Conservation (phyloP, 2,329 filamentous ascomycete genomes). For the Claviceps pazoutovae region DNA sequence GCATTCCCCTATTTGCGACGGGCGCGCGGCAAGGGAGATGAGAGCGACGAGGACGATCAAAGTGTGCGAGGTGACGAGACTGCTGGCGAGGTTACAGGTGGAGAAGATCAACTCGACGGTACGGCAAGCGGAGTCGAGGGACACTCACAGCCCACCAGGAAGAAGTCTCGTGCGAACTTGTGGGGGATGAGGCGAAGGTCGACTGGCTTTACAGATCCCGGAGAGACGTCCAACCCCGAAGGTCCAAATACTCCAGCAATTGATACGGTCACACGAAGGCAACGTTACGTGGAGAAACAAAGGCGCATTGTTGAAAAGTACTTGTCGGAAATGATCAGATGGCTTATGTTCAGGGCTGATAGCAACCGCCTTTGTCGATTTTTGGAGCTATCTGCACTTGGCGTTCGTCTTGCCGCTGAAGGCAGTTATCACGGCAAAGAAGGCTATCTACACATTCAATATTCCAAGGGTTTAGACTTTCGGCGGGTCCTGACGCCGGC, state of each 20-base stretch:
- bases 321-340: slow-evolving; percentile 83
- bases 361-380: slow-evolving; percentile 95
- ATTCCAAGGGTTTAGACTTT: slow-evolving; percentile 77
- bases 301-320: slow-evolving; percentile 79
- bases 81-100: slow-evolving; percentile 38
- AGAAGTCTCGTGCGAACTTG: slow-evolving; percentile 39
- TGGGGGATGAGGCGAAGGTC: slow-evolving; percentile 40
- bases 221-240: slow-evolving; percentile 28
- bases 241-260: slow-evolving; percentile 29
- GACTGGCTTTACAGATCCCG: slow-evolving; percentile 33
- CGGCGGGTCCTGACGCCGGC: slow-evolving; percentile 65
- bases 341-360: slow-evolving; percentile 91
- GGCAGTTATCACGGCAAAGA: slow-evolving; percentile 97
- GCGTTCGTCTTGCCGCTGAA: slow-evolving; percentile 85
- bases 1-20: slow-evolving; percentile 82
- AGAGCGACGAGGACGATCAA: slow-evolving; percentile 60
- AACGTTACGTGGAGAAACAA: slow-evolving; percentile 66
- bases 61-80: slow-evolving; percentile 28
- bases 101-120: slow-evolving; percentile 45
- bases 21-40: slow-evolving; percentile 64
- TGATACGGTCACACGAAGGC: slow-evolving; percentile 26
- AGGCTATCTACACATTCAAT: slow-evolving; percentile 83
- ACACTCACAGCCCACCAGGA: slow-evolving; percentile 22
- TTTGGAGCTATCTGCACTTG: slow-evolving; percentile 83
- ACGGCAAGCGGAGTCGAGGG: slow-evolving; percentile 22